Base-by-base conservation (phyloP, 31 red algal genomes). In the Asparagopsis taxiformis region DNA sequence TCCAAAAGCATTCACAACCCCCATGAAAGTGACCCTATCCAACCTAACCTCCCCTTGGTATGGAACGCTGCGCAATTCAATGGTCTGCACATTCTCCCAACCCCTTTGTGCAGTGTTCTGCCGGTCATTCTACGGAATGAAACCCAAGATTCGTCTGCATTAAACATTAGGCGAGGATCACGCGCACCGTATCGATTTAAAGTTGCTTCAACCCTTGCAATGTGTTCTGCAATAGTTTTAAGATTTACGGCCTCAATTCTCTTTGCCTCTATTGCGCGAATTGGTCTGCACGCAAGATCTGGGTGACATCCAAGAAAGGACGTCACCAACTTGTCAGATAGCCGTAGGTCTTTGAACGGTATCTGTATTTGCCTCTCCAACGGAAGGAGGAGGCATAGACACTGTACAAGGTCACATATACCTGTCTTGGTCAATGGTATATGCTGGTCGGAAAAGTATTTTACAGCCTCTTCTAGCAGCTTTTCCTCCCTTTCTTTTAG, bases 21-120 rank as follows among this genome's bases (percentile, higher is more conserved):
- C 58, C 58, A 62, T 62, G 23, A 62, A 62, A 0, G 63, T 67
- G 44, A 38, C 37, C 17, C 5, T 30, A 48, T 67, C 63, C 30
- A 67, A 46, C 3, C 44, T 67, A n/a, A n/a, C n/a, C n/a, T n/a
- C 35, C 0, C 51, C 0, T 46, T 38, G 28, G 0, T 38, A 22
- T 50, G 4, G 29, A 22, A 4, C 31, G 16, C 23, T 9, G 41
- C 13, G 13, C 8, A 46, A 9, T 9, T 9, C 8, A 46, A 13
- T 13, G 8, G 8, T 9, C 13, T 46, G 6, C 41, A 13, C 41
- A 9, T 46, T 13, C 41, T 13, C 6, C 41, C 41, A 46, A 9
- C 41, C 6, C 41, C n/a, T n/a, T 46, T 46, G 8, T 13, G 41
- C 6, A 46, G 41, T 9, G 41, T 9, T 46, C 41, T 46, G 41